phyloP scores from a whole-genome alignment of 352 stramenopile genomes.

The Pythium graminicola region DNA sequence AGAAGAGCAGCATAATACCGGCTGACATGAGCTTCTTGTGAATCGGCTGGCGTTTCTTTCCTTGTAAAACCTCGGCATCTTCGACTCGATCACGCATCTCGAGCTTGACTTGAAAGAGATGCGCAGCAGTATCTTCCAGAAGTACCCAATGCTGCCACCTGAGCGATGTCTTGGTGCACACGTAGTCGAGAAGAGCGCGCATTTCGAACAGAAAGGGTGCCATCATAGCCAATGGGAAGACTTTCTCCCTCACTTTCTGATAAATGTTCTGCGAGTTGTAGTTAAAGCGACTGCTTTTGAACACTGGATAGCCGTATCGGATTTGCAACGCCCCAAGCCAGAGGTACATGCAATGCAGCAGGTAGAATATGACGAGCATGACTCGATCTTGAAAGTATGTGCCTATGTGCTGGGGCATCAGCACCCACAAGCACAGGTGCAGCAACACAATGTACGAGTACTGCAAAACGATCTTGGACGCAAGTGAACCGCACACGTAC shows the following conservation, averaged over 20 bases:
- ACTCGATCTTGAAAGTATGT: conserved; percentile 73
- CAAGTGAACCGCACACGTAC: conserved; percentile 68
- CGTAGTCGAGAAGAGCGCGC: conserved; percentile 78
- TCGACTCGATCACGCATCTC: conserved; percentile 67
- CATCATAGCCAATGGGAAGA: conserved; percentile 72
- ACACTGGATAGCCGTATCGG: conserved; percentile 81
- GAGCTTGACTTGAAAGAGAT: conserved; percentile 73
- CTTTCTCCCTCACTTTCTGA: conserved; percentile 44
- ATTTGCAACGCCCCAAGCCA: conserved; percentile 76
- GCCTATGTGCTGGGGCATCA: conserved; percentile 68
- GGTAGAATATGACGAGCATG: conserved; percentile 70
- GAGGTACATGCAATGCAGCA: conserved; percentile 72
- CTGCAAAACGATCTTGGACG: conserved; percentile 69
- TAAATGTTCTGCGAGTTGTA: conserved; percentile 46
- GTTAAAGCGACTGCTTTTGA: conserved; percentile 77
- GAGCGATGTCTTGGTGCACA: conserved; percentile 81
- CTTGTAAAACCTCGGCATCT: conserved; percentile 65
- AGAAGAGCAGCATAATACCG: conserved; percentile 70
- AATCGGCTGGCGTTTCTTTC: conserved; percentile 70
- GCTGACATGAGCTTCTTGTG: conserved; percentile 57
- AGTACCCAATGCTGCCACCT: conserved; percentile 77
- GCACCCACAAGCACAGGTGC: conserved; percentile 67
- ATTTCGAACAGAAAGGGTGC: conserved; percentile 86
- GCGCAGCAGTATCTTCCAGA: conserved; percentile 75
- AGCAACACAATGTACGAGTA: conserved; percentile 67